Base-by-base conservation (phyloP, 1,284 basidiomycete genomes). In the Puccinia sorghi region DNA sequence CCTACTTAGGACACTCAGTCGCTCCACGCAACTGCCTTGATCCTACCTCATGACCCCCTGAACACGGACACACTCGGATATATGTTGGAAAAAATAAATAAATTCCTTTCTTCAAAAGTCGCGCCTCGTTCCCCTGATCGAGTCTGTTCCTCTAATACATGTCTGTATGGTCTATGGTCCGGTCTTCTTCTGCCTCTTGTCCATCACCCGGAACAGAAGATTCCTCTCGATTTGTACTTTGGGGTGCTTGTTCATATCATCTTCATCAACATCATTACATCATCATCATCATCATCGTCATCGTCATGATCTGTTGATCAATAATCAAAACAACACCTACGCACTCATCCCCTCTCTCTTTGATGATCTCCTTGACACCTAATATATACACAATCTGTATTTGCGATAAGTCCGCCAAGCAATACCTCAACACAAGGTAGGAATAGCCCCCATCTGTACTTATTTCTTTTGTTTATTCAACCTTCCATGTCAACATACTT, bases 211-310 rank as follows among this genome's bases (percentile, higher is more conserved):
- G 27, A 64, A 20, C 63, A 50, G 48, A 67, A 43, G 39, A 48
- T 22, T 39, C 20, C 13, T 20, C 46, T 27, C 43, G 43, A 67
- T 48, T 67, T 61, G 59, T 39, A 61, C 64, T 67, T 25, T 22
- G 27, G n/a, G 37, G 41, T 9, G 37, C 32, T 32, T 50, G 39
- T 39, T 32, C 32, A 46, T 48, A 48, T 25, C 15, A 66, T 66
- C 37, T 8, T 39, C 61, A 64, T 64, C 63, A 22, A 15, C 11
- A 11, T 57, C 54, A n/a, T 57, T 32, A 32, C 32, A n/a, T 63
- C 63, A n/a, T 39, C 61, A 64, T 64, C 63, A 22, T 57, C 11
- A 63, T 63, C 63, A n/a, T 39, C 61, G 43, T 64, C 63, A 22
- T 57, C 11, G 3, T 57, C 54, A n/a, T 61, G 8, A 15, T 61